Conservation (phyloP, 1,284 basidiomycete species). For the Ganoderma multipileum region DNA sequence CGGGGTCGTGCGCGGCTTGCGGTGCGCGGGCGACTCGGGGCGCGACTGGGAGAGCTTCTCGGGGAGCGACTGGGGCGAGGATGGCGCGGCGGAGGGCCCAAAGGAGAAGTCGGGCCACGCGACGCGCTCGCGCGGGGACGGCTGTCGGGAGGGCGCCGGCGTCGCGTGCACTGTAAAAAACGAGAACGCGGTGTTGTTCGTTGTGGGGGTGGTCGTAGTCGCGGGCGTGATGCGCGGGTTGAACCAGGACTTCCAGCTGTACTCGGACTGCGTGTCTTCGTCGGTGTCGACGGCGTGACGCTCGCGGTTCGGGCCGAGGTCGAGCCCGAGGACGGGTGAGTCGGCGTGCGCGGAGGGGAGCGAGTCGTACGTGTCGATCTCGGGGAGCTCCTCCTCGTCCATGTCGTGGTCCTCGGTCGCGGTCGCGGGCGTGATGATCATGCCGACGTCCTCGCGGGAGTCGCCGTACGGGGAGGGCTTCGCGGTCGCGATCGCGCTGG, state of each 20-base stretch:
- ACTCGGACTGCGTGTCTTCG: slow-evolving; percentile 22
- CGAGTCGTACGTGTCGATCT: slow-evolving; percentile 33
- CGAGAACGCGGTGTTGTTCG: slow-evolving; percentile 35
- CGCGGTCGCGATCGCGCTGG: slow-evolving; percentile 34
- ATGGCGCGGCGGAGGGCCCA: slow-evolving; percentile 24
- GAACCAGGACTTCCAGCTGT: slow-evolving; percentile 34
- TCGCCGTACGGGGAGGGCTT: slow-evolving; percentile 34
- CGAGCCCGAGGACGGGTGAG: slow-evolving; percentile 37
- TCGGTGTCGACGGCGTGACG: slow-evolving; percentile 19
- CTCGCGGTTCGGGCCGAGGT: slow-evolving; percentile 23
- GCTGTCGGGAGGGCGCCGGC: slow-evolving; percentile 30
- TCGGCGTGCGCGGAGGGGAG: slow-evolving; percentile 32
- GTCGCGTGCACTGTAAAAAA: slow-evolving; percentile 37
- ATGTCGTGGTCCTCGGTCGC: slow-evolving; percentile 36
- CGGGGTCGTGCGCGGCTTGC: slow-evolving; percentile 44
- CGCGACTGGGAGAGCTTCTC: slow-evolving; percentile 23
- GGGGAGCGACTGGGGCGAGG: slow-evolving; percentile 30
- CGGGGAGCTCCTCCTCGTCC: slow-evolving; percentile 37
- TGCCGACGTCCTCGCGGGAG: slow-evolving; percentile 34
- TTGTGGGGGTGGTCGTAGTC: slow-evolving; percentile 18
- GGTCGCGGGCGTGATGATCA: slow-evolving; percentile 36
- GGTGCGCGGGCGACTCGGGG: slow-evolving; percentile 21
- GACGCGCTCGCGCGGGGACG: slow-evolving; percentile 26
- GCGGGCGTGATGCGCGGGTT: slow-evolving; percentile 31
- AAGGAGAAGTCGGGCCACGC: slow-evolving; percentile 32